Evolutionary conservation across 2,329 filamentous ascomycete genomes (phyloP), one percentile per base, ranked within the genome.

Genomic region (Colletotrichum sp.): DNA sequence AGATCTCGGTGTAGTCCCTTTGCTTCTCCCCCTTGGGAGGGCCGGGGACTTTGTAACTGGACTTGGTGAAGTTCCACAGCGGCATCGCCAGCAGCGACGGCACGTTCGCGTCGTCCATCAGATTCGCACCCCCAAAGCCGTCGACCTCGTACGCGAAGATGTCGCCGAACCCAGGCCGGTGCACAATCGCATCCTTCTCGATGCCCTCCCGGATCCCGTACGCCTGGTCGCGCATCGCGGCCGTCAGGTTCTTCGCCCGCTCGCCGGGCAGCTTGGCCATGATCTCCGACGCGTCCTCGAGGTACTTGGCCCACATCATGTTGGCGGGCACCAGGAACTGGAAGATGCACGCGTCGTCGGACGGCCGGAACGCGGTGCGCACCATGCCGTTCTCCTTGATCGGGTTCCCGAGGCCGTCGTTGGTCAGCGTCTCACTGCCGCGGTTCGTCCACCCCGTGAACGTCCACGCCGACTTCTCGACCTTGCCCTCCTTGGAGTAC

Each of bases 321-420:
- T 98, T 98, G 28, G 94, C 93, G 0, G 96, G 96, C 79, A 98
- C 94, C 80, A 98, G 92, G 83, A 96, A 96, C 81, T 96, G 95
- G 78, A 95, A 92, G 68, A 95, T 95, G 2, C 94, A 95, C 9
- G 95, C 91, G 82, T 98, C 95, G 82, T 98, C 95, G 72, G 93
- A 95, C 0, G 95, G 95, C 1, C 95, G 90, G 86, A 98, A 98
- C 25, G 96, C 95, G 78, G 94, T 96, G 71, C 96, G 91, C 57
- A 98, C 91, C 68, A 98, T 90, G 1, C 95, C 95, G 3, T 95
- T 97, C 90, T 95, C 84, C 70, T 92, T 93, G 5, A 98, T 90
- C 0, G 96, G 96, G 79, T 95, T 96, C 13, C 96, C 96, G 32
- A 93, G 87, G 5, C 96, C 96, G 13, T 88, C 88, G 73, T 98